Evolutionary conservation across 2,329 filamentous ascomycete genomes (phyloP).

Genomic region (Ascochyta pisi): DNA sequence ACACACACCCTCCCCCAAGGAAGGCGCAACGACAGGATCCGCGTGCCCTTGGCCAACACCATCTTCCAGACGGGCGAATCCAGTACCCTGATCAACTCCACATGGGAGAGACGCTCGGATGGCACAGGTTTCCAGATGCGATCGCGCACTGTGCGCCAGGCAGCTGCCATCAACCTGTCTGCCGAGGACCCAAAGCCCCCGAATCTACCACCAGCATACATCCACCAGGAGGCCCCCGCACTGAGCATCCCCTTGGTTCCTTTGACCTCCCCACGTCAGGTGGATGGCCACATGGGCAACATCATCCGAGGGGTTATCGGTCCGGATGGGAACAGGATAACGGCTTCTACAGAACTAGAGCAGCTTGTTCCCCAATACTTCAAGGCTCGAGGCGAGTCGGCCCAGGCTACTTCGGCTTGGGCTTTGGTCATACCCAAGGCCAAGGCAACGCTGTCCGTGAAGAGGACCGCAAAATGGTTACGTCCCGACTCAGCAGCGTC

Average conservation of each 20-base stretch:
- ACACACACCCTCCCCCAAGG: conserved; percentile 3
- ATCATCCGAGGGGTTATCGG: conserved; percentile 72
- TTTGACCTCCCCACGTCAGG: conserved; percentile 67
- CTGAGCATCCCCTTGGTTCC: conserved; percentile 64
- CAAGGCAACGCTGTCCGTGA: background rate
- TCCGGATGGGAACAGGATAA: conserved; percentile 52
- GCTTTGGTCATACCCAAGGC: conserved; percentile 69
- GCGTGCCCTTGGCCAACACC: conserved; percentile 78
- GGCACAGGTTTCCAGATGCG: background rate
- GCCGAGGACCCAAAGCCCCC: background rate
- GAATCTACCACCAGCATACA: background rate
- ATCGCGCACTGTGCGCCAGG: background rate
- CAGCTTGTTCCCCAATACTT: conserved; percentile 66
- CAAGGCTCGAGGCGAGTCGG: conserved; percentile 48
- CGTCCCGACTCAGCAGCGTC: background rate
- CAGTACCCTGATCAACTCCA: conserved; percentile 36
- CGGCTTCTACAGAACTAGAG: conserved; percentile 77
- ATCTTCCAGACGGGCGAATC: conserved; percentile 72
- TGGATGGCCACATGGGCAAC: conserved; percentile 76
- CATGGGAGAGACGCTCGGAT: conserved; percentile 27
- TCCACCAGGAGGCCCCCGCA: conserved; percentile 17
- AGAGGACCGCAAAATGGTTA: background rate
- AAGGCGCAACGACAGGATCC: conserved; percentile 33
- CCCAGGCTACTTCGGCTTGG: conserved; percentile 70
- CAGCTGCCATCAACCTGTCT: conserved; percentile 4